phyloP scores from a whole-genome alignment of 2,329 filamentous ascomycete species.

The Exophiala dermatitidis region DNA sequence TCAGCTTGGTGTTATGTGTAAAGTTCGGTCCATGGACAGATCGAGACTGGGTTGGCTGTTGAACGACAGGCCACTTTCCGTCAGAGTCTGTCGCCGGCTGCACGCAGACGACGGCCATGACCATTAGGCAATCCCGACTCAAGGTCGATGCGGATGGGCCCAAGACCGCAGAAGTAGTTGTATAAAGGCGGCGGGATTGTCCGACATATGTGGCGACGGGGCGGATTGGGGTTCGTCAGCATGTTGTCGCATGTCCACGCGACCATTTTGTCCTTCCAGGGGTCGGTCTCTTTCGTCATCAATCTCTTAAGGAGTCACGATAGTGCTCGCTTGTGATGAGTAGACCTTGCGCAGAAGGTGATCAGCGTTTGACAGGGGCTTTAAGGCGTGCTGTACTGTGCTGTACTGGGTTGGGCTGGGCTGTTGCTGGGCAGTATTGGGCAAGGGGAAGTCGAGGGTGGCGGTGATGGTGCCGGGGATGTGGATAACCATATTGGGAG shows the following conservation, averaged over 20 bases:
- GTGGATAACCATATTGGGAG: constrained; percentile 17
- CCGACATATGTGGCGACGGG: neutral
- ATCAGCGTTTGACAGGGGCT: constrained; percentile 24
- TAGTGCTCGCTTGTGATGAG: constrained; percentile 20
- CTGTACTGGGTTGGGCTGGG: constrained; percentile 9
- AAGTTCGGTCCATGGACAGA: too few relatives aligned
- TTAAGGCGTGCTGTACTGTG: constrained; percentile 16
- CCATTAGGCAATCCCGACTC: neutral
- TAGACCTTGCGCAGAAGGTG: constrained; percentile 21
- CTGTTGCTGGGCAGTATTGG: constrained; percentile 8
- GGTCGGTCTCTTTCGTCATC: constrained; percentile 16
- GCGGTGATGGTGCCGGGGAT: constrained; percentile 15
- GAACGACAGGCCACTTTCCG: too few relatives aligned
- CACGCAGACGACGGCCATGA: too few relatives aligned
- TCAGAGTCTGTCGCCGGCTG: too few relatives aligned
- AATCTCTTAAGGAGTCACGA: constrained; percentile 9
- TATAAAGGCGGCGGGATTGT: neutral
- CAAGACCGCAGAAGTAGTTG: neutral
- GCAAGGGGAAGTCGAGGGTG: constrained; percentile 6
- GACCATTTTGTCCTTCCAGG: constrained; percentile 16
- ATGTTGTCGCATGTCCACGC: constrained; percentile 13
- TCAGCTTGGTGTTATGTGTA: too few relatives aligned
- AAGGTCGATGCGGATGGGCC: neutral
- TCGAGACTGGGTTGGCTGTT: too few relatives aligned
- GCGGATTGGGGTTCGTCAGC: neutral